Evolutionary conservation across 2,329 filamentous ascomycete genomes (phyloP).

Genomic region (Tolypocladium ophioglossoides): DNA sequence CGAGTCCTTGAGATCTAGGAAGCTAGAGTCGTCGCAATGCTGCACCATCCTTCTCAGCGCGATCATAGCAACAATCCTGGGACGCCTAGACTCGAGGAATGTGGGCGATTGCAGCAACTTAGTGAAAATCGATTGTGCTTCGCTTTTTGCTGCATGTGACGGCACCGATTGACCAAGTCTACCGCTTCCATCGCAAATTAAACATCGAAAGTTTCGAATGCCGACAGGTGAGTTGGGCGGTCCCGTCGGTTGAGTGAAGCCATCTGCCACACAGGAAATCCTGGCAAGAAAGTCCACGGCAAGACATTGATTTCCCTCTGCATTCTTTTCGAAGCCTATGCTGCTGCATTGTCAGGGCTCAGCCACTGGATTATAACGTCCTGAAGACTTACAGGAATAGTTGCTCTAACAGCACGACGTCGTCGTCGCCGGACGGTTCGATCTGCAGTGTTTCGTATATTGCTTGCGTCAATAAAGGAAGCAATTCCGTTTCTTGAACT

Average conservation of each 20-base stretch:
- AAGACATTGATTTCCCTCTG: conserved; percentile 39
- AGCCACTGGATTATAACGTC: background rate
- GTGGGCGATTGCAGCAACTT: conserved; percentile 31
- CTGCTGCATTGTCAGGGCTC: conserved; percentile 16
- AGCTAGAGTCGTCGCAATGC: conserved; percentile 48
- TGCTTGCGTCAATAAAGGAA: conserved; percentile 8
- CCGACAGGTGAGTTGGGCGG: background rate
- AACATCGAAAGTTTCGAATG: conserved; percentile 7
- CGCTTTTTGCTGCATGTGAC: conserved; percentile 16
- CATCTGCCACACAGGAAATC: conserved; percentile 22
- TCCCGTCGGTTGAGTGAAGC: background rate
- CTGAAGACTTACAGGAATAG: conserved; percentile 34
- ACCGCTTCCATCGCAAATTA: conserved; percentile 13
- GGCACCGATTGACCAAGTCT: background rate
- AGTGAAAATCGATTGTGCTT: conserved; percentile 32
- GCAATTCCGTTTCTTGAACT: conserved; percentile 8
- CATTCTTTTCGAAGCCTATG: conserved; percentile 31
- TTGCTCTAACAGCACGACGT: conserved; percentile 19
- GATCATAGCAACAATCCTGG: conserved; percentile 61
- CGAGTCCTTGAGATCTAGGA: conserved; percentile 59
- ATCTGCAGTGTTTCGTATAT: conserved; percentile 20
- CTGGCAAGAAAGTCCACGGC: conserved; percentile 45
- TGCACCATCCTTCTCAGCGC: conserved; percentile 57
- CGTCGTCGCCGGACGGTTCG: conserved; percentile 9
- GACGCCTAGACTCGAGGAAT: conserved; percentile 44